Conservation (phyloP, 225 moss, liverwort and hornwort species). For the Marchantia polymorpha region DNA sequence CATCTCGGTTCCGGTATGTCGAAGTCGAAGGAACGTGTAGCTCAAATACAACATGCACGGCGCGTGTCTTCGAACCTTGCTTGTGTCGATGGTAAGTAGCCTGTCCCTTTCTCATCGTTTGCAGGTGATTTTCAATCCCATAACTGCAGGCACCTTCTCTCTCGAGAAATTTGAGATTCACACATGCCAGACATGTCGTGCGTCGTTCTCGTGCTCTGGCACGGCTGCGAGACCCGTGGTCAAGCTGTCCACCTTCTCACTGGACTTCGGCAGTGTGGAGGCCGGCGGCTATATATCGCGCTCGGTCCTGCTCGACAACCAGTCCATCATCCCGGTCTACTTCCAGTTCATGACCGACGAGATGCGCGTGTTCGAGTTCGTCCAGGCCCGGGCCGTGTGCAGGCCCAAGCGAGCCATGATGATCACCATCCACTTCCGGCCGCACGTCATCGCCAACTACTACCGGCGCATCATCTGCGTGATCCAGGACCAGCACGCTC, state of each 20-base stretch:
- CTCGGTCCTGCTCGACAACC: slow-evolving; percentile 78
- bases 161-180: slow-evolving; percentile 95
- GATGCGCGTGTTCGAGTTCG: slow-evolving; percentile 65
- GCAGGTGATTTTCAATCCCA: slow-evolving; percentile 99
- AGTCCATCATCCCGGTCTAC: slow-evolving; percentile 64
- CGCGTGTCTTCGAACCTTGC: slow-evolving; percentile 1
- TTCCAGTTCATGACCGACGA: slow-evolving; percentile 81
- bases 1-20: too few relatives aligned
- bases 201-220: slow-evolving; percentile 96
- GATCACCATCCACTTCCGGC: slow-evolving; percentile 78
- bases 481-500: slow-evolving; percentile 82
- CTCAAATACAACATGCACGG: too few relatives aligned
- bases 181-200: slow-evolving; percentile 93
- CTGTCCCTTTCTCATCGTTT: slow-evolving; percentile 75
- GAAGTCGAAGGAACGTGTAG: too few relatives aligned
- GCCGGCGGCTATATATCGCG: slow-evolving; percentile 59
- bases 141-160: slow-evolving; percentile 88
- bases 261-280: slow-evolving; percentile 97
- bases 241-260: slow-evolving; percentile 70
- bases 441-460: slow-evolving; percentile 64
- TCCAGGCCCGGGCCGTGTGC: slow-evolving; percentile 49
- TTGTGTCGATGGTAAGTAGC: slow-evolving; percentile 65
- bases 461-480: slow-evolving; percentile 74
- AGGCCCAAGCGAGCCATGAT: slow-evolving; percentile 58
- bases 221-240: slow-evolving; percentile 78